These are phyloP conservation scores for Craspedostauros australis DNA, from an alignment of 108 stramenopile species.

Conservation along the genomic window DNA sequence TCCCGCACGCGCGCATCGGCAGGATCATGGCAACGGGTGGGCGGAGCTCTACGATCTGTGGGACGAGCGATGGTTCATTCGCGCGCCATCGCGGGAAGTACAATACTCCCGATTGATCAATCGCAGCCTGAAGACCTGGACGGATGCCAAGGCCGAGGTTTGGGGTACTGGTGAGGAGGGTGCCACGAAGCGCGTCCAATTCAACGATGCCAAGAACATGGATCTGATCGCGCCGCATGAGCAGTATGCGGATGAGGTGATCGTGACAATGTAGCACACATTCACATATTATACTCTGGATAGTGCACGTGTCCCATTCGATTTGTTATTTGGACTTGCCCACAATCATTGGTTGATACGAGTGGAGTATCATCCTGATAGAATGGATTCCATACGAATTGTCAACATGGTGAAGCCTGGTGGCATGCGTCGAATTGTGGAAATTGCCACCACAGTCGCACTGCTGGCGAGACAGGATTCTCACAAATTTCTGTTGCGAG, in stretches of 20 bases:
- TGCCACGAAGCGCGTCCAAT: constrained; percentile 42
- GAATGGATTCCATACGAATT: no score
- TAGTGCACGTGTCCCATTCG: no score
- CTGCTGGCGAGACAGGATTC: no score
- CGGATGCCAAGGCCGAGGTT: constrained; percentile 33
- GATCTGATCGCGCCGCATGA: constrained; percentile 3
- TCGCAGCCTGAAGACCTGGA: constrained; percentile 57
- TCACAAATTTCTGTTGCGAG: no score
- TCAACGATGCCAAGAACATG: constrained; percentile 34
- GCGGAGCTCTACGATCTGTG: constrained; percentile 32
- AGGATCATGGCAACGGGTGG: constrained; percentile 23
- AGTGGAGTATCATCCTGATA: no score
- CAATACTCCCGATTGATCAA: constrained; percentile 39
- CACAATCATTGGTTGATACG: no score
- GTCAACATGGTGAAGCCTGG: no score
- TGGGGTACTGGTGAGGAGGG: constrained; percentile 45
- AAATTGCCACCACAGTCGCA: no score
- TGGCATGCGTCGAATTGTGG: no score
- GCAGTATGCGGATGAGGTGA: constrained; percentile 11
- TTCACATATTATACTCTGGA: no score
- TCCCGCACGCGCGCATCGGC: not conserved
- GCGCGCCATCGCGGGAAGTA: constrained; percentile 14
- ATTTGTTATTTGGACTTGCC: no score
- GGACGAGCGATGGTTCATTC: constrained; percentile 77
- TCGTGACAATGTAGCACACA: constrained; percentile 10